phyloP scores from a whole-genome alignment of 257 asterid genomes.

The Paulownia fortunei region DNA sequence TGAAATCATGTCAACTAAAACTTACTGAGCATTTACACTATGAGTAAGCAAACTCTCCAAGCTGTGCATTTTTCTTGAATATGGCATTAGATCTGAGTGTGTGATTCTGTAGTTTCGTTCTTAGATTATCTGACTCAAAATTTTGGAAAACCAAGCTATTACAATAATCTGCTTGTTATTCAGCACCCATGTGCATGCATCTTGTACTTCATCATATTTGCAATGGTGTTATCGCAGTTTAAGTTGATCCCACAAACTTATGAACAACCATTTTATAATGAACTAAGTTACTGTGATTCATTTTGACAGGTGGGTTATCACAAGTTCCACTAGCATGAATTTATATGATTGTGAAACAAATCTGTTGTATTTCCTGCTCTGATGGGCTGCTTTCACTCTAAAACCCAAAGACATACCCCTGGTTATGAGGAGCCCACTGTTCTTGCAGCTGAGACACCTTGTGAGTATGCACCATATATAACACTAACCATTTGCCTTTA shows the following conservation, averaged over 20 bases:
- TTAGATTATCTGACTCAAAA: background rate
- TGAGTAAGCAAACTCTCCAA: background rate
- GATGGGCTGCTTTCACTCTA: constrained; percentile 86
- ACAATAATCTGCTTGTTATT: background rate
- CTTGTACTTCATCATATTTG: background rate
- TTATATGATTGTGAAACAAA: constrained; percentile 29
- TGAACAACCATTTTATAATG: background rate
- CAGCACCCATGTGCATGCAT: background rate
- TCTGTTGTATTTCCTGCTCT: constrained; percentile 7
- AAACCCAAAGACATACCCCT: constrained; percentile 44
- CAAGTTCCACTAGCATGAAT: constrained; percentile 34
- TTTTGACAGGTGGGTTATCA: constrained; percentile 27
- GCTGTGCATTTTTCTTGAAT: background rate
- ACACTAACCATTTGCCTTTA: background rate
- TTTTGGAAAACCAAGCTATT: background rate
- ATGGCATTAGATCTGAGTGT: background rate
- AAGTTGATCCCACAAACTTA: background rate
- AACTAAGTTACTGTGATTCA: constrained; percentile 9
- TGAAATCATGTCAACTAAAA: background rate
- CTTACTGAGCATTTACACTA: background rate
- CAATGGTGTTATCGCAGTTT: background rate
- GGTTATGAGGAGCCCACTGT: constrained; percentile 86
- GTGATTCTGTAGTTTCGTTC: background rate
- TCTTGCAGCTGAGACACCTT: constrained; percentile 90
- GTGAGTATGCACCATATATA: constrained; percentile 56